These are phyloP conservation scores for Alnus glutinosa DNA, from an alignment of 306 rosid species.

Conservation along the genomic window DNA sequence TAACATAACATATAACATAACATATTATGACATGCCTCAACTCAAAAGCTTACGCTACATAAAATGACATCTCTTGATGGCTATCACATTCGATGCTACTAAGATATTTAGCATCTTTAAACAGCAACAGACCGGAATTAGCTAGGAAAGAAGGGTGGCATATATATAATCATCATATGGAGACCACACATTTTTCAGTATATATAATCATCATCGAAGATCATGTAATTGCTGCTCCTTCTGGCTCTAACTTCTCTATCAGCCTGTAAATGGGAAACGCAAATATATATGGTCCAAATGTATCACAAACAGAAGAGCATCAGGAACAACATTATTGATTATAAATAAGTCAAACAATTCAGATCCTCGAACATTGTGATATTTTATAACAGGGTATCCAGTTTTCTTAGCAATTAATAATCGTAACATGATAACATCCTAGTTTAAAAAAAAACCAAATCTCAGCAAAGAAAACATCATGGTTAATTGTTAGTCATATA, in stretches of 20 bases:
- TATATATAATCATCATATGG: not conserved
- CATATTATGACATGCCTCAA: too few species aligned
- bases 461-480: not conserved
- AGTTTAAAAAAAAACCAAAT: not conserved
- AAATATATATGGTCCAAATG: not conserved
- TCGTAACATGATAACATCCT: not conserved
- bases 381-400: too few species aligned
- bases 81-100: not conserved
- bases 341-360: too few species aligned
- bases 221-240: constrained; percentile 64
- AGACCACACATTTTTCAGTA: constrained; percentile 25
- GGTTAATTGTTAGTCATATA: not conserved
- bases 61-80: not conserved
- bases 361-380: too few species aligned
- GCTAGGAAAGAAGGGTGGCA: not conserved
- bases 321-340: too few species aligned
- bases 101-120: not conserved
- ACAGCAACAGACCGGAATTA: not conserved
- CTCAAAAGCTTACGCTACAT: too few species aligned
- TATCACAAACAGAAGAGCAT: not conserved
- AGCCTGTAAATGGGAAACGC: constrained; percentile 46
- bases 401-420: not conserved
- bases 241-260: constrained; percentile 67
- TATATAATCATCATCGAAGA: constrained; percentile 72
- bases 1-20: too few species aligned